Conservation (phyloP, 805 yeast species). For the Zygosaccharomyces bisporus region DNA sequence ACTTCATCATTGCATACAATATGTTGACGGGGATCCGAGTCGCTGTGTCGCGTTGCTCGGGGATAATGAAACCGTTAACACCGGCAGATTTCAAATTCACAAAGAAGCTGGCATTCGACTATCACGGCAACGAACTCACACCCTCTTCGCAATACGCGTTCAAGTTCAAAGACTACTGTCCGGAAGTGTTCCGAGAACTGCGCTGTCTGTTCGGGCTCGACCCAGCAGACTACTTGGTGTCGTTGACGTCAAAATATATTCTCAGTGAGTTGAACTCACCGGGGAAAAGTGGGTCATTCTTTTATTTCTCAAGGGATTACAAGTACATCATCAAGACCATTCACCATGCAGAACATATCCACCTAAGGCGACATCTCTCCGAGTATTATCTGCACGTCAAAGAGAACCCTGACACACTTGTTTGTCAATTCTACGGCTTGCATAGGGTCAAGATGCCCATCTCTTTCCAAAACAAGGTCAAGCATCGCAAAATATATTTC, state of each 20-base stretch:
- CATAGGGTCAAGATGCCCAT: conserved; percentile 90
- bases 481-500: conserved; percentile 77
- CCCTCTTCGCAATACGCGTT: conserved; percentile 95
- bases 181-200: conserved; percentile 87
- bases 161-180: conserved; percentile 94
- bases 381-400: conserved; percentile 79
- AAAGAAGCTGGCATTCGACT: conserved; percentile 81
- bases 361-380: conserved; percentile 65
- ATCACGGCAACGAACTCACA: conserved; percentile 80
- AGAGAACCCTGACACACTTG: conserved; percentile 78
- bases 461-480: conserved; percentile 35
- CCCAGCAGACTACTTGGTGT: conserved; percentile 91
- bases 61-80: conserved; percentile 67
- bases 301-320: conserved; percentile 91
- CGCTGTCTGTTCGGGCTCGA: conserved; percentile 79
- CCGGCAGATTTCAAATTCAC: conserved; percentile 64
- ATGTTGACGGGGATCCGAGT: conserved; percentile 97
- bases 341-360: conserved; percentile 88
- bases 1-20: conserved; percentile 90
- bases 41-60: conserved; percentile 89
- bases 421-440: conserved; percentile 94
- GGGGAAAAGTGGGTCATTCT: conserved; percentile 95
- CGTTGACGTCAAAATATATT: conserved; percentile 89
- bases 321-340: conserved; percentile 94
- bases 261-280: conserved; percentile 91